A percentile compares a stretch with the other conserved stretches of the same genome.
These are phyloP conservation scores for Clonostachys solani DNA, from an alignment of 2,329 filamentous ascomycete genomes.

Conservation along the genomic window DNA sequence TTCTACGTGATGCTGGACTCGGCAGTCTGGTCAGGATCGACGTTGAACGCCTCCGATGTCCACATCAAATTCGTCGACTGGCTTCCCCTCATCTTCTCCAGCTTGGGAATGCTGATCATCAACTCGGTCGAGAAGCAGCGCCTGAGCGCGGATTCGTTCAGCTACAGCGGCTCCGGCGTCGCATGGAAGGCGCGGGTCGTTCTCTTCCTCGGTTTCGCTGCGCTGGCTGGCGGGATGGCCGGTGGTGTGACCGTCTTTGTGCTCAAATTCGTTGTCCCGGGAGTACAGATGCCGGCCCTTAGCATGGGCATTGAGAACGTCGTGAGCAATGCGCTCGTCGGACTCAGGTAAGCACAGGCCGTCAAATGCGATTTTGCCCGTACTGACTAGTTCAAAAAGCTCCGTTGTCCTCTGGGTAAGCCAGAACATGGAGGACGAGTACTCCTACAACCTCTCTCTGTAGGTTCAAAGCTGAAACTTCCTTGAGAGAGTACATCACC, in stretches of 20 bases:
- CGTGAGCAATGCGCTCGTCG: slow-evolving; percentile 60
- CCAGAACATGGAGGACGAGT: slow-evolving; percentile 72
- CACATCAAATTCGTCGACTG: slow-evolving; percentile 67
- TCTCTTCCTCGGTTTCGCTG: slow-evolving; percentile 62
- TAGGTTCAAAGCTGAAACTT: slow-evolving; percentile 18
- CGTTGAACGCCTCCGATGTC: slow-evolving; percentile 51
- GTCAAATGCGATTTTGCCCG: background rate
- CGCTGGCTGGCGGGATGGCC: slow-evolving; percentile 63
- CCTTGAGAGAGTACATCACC: background rate
- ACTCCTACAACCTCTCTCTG: slow-evolving; percentile 62
- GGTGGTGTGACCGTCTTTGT: slow-evolving; percentile 66
- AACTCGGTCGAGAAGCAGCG: slow-evolving; percentile 66
- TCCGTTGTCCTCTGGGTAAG: slow-evolving; percentile 63
- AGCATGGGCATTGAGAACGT: slow-evolving; percentile 64
- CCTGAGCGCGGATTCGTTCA: slow-evolving; percentile 58
- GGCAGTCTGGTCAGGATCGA: slow-evolving; percentile 61
- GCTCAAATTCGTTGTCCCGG: slow-evolving; percentile 57
- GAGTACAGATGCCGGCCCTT: slow-evolving; percentile 54
- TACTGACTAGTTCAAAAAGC: slow-evolving; percentile 22
- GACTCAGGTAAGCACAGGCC: slow-evolving; percentile 43
- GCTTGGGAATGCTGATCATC: slow-evolving; percentile 67
- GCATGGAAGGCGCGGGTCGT: slow-evolving; percentile 67
- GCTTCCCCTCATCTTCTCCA: slow-evolving; percentile 64
- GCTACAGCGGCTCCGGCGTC: slow-evolving; percentile 58
- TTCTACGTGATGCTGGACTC: slow-evolving; percentile 67